Percentiles rank a stretch among this genome's conserved stretches.
phyloP scores from a whole-genome alignment of 441 rosid species.

The Lepidium campestre region DNA sequence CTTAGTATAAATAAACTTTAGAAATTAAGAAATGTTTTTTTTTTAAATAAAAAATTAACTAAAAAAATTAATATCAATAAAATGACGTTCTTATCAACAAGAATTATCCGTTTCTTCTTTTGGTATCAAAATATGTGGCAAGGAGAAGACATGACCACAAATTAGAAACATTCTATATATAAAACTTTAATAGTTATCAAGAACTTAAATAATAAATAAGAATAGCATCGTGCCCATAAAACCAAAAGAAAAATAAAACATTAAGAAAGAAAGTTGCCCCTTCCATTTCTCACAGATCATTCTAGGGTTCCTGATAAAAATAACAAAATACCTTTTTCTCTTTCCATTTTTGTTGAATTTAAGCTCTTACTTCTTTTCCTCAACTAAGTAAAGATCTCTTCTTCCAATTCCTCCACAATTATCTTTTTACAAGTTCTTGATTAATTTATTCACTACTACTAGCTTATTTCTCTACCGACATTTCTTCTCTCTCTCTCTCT shows the following conservation, averaged over 20 bases:
- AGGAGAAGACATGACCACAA: conserved; percentile 11
- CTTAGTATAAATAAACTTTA: too few species aligned
- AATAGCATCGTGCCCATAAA: conserved; percentile 21
- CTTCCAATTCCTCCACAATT: neutral
- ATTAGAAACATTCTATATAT: neutral
- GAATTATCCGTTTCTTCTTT: neutral
- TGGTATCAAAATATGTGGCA: conserved; percentile 19
- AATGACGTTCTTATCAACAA: too few species aligned
- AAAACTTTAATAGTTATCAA: neutral
- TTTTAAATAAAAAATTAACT: too few species aligned
- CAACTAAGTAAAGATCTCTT: neutral
- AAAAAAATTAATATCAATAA: too few species aligned
- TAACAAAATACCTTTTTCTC: neutral
- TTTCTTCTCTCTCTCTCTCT: neutral
- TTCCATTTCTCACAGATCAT: conserved; percentile 21
- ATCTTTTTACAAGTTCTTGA: neutral
- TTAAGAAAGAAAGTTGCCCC: conserved; percentile 4
- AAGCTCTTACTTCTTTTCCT: conserved; percentile 2
- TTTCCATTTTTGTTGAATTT: conserved; percentile 3
- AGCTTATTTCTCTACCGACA: conserved; percentile 8
- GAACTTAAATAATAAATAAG: neutral
- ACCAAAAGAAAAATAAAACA: conserved; percentile 1
- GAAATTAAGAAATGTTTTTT: too few species aligned
- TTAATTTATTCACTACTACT: neutral
- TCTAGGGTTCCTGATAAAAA: conserved; percentile 33